These are phyloP conservation scores for Penicillium sp. DNA, from an alignment of 2,329 filamentous ascomycete species.

Conservation along the genomic window DNA sequence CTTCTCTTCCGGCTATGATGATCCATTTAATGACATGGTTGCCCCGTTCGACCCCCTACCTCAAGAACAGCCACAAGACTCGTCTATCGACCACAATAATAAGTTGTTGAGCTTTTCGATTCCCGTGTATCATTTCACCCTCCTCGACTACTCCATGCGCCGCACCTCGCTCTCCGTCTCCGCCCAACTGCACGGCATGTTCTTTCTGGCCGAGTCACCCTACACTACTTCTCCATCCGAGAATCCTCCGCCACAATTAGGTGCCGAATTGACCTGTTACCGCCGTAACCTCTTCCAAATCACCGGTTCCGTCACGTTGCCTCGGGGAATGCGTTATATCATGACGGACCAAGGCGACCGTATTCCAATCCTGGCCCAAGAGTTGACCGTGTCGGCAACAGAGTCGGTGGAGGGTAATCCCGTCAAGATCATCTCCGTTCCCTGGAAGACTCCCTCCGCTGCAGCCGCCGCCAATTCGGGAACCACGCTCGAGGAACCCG, in stretches of 20 bases:
- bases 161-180: constrained; percentile 52
- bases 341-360: constrained; percentile 79
- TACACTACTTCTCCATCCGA: constrained; percentile 52
- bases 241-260: constrained; percentile 50
- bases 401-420: constrained; percentile 90
- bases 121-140: constrained; percentile 54
- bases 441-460: constrained; percentile 78
- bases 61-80: constrained; percentile 47
- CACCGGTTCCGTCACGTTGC: constrained; percentile 78
- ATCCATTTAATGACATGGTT: constrained; percentile 49
- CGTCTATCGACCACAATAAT: constrained; percentile 59
- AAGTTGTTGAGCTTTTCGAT: constrained; percentile 70
- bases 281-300: constrained; percentile 94
- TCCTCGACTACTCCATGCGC: constrained; percentile 56
- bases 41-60: constrained; percentile 38
- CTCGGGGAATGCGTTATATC: constrained; percentile 70
- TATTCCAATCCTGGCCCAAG: constrained; percentile 73
- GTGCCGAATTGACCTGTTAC: constrained; percentile 81
- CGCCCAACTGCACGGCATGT: constrained; percentile 63
- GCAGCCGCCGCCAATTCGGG: constrained; percentile 65
- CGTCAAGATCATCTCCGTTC: constrained; percentile 91
- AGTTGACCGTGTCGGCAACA: constrained; percentile 83
- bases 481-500: constrained; percentile 35
- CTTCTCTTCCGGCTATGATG: constrained; percentile 44
- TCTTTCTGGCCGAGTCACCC: constrained; percentile 61